These are phyloP conservation scores for Hymenoscyphus infarciens DNA, from an alignment of 2,329 filamentous ascomycete genomes.

Conservation along the genomic window DNA sequence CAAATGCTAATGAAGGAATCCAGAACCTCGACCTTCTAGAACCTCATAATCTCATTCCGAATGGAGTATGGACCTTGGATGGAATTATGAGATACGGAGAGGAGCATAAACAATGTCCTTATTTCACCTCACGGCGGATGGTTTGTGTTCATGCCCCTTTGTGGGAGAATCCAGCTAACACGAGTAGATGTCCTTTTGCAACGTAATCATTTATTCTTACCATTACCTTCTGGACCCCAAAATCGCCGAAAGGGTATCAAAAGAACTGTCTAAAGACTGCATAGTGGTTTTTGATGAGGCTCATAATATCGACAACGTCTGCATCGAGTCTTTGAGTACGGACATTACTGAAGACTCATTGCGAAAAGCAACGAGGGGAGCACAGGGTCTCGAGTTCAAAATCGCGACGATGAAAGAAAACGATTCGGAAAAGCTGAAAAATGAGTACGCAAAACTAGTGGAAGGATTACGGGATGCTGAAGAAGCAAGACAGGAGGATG, in stretches of 20 bases:
- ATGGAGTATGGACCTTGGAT: constrained; percentile 94
- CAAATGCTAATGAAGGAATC: constrained; percentile 25
- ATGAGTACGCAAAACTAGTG: constrained; percentile 92
- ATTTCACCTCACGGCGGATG: constrained; percentile 95
- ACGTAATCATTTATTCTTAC: constrained; percentile 99
- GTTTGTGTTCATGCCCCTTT: constrained; percentile 40
- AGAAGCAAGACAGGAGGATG: constrained; percentile 85
- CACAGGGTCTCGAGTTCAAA: constrained; percentile 83
- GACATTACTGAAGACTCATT: constrained; percentile 95
- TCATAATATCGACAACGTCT: constrained; percentile 99
- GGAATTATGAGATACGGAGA: constrained; percentile 86
- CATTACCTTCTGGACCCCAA: constrained; percentile 97
- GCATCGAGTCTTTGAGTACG: constrained; percentile 94
- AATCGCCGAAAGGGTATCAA: constrained; percentile 79
- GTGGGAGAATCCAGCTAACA: constrained; percentile 15
- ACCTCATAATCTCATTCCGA: constrained; percentile 89
- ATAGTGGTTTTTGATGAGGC: constrained; percentile 99
- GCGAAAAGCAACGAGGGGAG: constrained; percentile 84
- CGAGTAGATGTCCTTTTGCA: constrained; percentile 89
- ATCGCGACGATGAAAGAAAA: constrained; percentile 95
- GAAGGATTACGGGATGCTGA: constrained; percentile 86
- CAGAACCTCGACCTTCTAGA: constrained; percentile 92
- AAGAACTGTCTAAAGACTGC: constrained; percentile 94
- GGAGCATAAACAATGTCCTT: constrained; percentile 93
- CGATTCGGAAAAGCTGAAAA: constrained; percentile 89